Evolutionary conservation across 2,329 filamentous ascomycete genomes (phyloP).

Genomic region (Drechslerella stenobrocha): DNA sequence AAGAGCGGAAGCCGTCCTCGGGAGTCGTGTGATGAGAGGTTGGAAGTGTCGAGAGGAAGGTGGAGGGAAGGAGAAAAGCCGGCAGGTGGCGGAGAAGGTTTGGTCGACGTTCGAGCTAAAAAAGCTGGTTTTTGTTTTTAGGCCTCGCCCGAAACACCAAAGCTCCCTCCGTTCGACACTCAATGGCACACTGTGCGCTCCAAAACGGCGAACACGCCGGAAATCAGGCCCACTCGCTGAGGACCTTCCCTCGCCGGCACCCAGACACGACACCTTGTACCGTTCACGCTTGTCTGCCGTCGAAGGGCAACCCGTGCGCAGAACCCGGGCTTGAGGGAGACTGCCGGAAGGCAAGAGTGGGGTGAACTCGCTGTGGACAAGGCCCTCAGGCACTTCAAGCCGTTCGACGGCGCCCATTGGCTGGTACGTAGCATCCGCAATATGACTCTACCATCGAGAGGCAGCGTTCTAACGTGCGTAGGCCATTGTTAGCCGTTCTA

Average conservation of each 20-base stretch:
- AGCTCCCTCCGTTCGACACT: slow-evolving; percentile 6
- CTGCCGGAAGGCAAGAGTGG: slow-evolving; percentile 14
- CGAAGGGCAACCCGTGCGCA: background rate
- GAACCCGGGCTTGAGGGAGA: slow-evolving; percentile 13
- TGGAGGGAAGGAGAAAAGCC: slow-evolving; percentile 19
- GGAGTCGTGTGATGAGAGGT: slow-evolving; percentile 43
- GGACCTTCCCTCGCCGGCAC: slow-evolving; percentile 38
- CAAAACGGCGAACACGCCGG: slow-evolving; percentile 23
- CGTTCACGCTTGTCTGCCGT: background rate
- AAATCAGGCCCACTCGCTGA: slow-evolving; percentile 38
- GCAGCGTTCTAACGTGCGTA: slow-evolving; percentile 8
- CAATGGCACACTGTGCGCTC: slow-evolving; percentile 10
- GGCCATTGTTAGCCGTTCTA: slow-evolving; percentile 22
- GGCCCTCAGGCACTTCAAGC: slow-evolving; percentile 6
- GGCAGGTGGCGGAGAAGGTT: slow-evolving; percentile 47
- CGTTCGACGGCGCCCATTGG: slow-evolving; percentile 34
- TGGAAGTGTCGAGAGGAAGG: slow-evolving; percentile 1
- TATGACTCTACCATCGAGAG: slow-evolving; percentile 6
- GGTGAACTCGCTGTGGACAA: slow-evolving; percentile 10
- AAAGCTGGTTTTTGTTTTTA: slow-evolving; percentile 22
- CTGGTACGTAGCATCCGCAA: slow-evolving; percentile 13
- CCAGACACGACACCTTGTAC: slow-evolving; percentile 14
- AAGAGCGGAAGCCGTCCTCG: slow-evolving; percentile 13
- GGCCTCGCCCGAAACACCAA: background rate
- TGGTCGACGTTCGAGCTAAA: slow-evolving; percentile 48